Percentiles rank a stretch among this genome's conserved stretches.
These are phyloP conservation scores for Orobanche coerulescens DNA, from an alignment of 257 asterid genomes.

Conservation along the genomic window DNA sequence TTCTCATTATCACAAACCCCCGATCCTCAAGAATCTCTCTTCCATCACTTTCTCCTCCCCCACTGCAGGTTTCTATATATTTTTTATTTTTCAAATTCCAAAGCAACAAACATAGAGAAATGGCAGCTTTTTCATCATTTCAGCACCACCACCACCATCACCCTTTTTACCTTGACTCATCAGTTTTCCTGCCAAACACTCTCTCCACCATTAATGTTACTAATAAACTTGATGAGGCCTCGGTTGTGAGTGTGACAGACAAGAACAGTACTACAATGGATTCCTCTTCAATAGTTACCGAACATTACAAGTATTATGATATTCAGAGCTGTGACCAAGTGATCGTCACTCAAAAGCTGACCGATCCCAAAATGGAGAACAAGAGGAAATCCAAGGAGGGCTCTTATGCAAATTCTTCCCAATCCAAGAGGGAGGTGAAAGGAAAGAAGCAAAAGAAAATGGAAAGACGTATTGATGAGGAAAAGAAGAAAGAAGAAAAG, in stretches of 20 bases:
- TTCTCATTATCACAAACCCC: background rate
- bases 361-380: slow-evolving; percentile 16
- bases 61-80: background rate
- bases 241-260: slow-evolving; percentile 4
- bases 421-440: slow-evolving; percentile 36
- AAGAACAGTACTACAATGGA: slow-evolving; percentile 26
- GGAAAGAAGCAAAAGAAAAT: slow-evolving; percentile 43
- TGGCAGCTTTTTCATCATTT: slow-evolving; percentile 39
- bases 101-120: slow-evolving; percentile 16
- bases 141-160: slow-evolving; percentile 17
- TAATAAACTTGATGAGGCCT: background rate
- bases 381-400: slow-evolving; percentile 41
- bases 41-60: slow-evolving; percentile 30
- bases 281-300: slow-evolving; percentile 39
- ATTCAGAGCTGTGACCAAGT: background rate
- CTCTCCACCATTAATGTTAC: slow-evolving; percentile 10
- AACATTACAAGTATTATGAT: slow-evolving; percentile 14
- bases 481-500: slow-evolving; percentile 34
- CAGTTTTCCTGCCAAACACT: slow-evolving; percentile 26
- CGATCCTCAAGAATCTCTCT: slow-evolving; percentile 28
- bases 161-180: slow-evolving; percentile 28
- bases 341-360: background rate
- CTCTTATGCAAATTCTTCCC: slow-evolving; percentile 36
- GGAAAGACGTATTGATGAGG: slow-evolving; percentile 20
- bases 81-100: slow-evolving; percentile 7